Evolutionary conservation across 2,329 filamentous ascomycete species (phyloP), one percentile per base, ranked within the genome.

Genomic region (Fonsecaea monophora): DNA sequence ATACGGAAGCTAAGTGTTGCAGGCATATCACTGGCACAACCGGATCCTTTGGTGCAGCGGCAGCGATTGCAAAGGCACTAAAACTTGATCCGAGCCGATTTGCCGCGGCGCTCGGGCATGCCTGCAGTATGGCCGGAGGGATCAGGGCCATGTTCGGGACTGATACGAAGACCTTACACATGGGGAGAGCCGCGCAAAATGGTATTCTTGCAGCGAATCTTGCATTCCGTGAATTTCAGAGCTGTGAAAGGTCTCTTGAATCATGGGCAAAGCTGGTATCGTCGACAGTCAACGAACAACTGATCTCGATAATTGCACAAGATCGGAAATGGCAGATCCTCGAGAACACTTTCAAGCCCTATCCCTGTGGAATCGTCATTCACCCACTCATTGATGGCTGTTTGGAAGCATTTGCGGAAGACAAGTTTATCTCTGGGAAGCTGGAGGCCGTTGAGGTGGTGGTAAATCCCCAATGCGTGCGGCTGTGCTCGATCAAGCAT

Each of bases 281-380:
- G 3, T 78, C 83, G 38, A 75, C 77, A 40, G 75, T 81, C 13
- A 76, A 79, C 4, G 76, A 75, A 42, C 75, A 80, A 66, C 71
- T 82, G 40, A 70, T 69, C 37, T 62, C 59, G 34, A 48, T 32
- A 8, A 37, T 67, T 4, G 42, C 64, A n/a, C 30, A 42, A 9
- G 53, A 32, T 9, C 34, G 40, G 7, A 18, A 25, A 4, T 86
- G 83, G 83, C 83, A 86, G 75, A 81, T 84, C 6, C 76, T 81
- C 70, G 78, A 80, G 67, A 86, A 86, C 68, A 81, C 82, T 1
- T 86, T 86, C 75, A 86, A 87, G 72, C 84, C 84, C 0, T 86
- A 83, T 67, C 84, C 84, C 0, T 86, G 84, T 72, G 85, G 84
- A 0, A 86, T 86, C 66, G 83, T 86, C 0, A 83, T 85, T 67